Evolutionary conservation across 352 stramenopile genomes (phyloP), one percentile per base, ranked within the genome.

Genomic region (Paralagenidium karlingii): DNA sequence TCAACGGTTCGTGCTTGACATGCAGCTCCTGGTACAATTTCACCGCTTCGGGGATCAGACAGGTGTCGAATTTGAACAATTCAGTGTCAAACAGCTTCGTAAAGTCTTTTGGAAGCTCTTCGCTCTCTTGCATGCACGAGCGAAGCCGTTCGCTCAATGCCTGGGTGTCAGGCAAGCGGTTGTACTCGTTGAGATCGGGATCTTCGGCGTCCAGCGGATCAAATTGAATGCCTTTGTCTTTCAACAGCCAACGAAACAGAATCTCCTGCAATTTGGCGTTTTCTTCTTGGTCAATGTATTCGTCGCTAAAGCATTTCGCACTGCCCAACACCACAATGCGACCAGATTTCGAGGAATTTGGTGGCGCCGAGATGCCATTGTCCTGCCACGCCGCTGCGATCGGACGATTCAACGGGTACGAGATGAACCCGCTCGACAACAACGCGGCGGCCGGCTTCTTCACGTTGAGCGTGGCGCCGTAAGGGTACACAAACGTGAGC

Each of bases 211-310:
- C 76, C 19, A 80, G 59, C 12, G 71, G 50, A 22, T 82, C 67
- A 32, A 79, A 69, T 28, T 64, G 64, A 38, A 89, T 78, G 5
- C 48, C 34, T 27, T 73, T 76, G 55, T 96, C 82, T 27, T 85
- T 80, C 0, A 97, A 61, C 1, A 98, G 59, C 82, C 90, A 98
- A 20, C 83, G 76, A 37, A 97, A 87, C 25, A 98, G 47, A 33
- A 97, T 75, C 34, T 97, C 85, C 43, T 84, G 82, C 3, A 98
- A 61, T 44, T 91, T 89, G 5, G 45, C 49, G 58, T 98, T 98
- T 40, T 96, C 82, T 51, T 96, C 85, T 55, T 97, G 96, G 52
- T 96, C 85, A 16, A 98, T 58, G 82, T 83, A 98, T 28, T 96
- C 79, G 50, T 98, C 92, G 11, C 71, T 68, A 49, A 98, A 97